Percentiles rank a stretch among this genome's conserved stretches.
phyloP scores from a whole-genome alignment of 139 green algal genomes.

The Ettlia oleoabundans region DNA sequence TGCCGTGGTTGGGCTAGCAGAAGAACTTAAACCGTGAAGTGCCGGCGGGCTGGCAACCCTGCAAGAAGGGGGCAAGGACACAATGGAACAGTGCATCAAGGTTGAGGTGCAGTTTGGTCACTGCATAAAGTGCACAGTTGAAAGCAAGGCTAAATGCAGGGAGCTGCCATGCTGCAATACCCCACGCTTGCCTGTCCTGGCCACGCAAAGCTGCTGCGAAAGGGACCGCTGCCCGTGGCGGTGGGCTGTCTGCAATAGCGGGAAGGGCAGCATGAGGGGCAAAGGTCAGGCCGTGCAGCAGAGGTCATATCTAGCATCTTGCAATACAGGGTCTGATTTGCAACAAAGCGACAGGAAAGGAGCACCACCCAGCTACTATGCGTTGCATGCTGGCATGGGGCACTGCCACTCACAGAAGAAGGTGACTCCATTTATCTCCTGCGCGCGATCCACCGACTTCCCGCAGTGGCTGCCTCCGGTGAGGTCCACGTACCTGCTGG shows the following conservation, averaged over 20 bases:
- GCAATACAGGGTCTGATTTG: no score
- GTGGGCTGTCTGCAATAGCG: no score
- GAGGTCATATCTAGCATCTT: no score
- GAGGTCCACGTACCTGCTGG: background rate
- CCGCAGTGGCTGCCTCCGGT: background rate
- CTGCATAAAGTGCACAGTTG: background rate
- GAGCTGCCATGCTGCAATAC: background rate
- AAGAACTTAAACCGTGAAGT: no score
- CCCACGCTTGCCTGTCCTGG: slow-evolving; percentile 3
- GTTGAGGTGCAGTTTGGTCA: background rate
- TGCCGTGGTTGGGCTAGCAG: background rate
- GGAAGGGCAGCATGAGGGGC: no score
- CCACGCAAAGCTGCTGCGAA: slow-evolving; percentile 77
- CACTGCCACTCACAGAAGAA: no score
- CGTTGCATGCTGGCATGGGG: no score
- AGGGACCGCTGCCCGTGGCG: slow-evolving; percentile 77
- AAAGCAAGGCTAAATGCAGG: background rate
- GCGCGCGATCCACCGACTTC: slow-evolving; percentile 11
- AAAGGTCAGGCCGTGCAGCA: no score
- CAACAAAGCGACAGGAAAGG: no score
- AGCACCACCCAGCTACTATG: no score
- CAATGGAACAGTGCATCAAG: background rate
- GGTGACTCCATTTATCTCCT: slow-evolving; percentile 75
- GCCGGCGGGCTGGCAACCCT: background rate
- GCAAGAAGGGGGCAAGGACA: background rate